These are phyloP conservation scores for Choiromyces venosus DNA, from an alignment of 495 filamentous ascomycete genomes.

Conservation along the genomic window DNA sequence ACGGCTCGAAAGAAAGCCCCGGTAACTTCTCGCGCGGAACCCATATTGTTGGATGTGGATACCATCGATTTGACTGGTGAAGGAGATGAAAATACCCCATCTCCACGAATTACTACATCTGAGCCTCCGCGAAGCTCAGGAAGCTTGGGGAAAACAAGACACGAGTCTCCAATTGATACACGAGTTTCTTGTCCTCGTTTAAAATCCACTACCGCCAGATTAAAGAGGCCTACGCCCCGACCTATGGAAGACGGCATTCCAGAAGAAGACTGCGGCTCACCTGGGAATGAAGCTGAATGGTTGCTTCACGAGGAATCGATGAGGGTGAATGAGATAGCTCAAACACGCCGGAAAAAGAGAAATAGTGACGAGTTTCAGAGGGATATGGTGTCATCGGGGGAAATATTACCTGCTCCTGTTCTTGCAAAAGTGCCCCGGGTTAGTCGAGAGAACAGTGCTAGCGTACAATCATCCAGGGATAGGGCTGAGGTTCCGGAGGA, in stretches of 20 bases:
- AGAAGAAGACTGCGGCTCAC: not conserved
- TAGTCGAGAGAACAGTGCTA: not conserved
- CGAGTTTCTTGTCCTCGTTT: not conserved
- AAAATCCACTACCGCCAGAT: not conserved
- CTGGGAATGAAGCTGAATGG: not conserved
- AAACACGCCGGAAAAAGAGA: not conserved
- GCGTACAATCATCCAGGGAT: not conserved
- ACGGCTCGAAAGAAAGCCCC: not conserved
- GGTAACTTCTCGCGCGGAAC: conserved; percentile 12
- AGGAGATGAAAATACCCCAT: conserved; percentile 9
- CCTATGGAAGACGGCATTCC: not conserved
- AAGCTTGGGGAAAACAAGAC: not conserved
- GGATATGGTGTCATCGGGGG: not conserved
- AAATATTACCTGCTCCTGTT: not conserved
- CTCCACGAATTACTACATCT: not conserved
- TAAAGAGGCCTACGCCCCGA: not conserved
- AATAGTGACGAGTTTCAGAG: not conserved
- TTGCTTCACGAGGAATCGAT: not conserved
- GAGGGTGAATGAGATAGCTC: not conserved
- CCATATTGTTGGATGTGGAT: conserved; percentile 26
- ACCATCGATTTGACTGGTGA: conserved; percentile 38
- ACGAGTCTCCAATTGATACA: not conserved
- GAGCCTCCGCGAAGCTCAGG: not conserved
- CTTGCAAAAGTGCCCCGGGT: not conserved
- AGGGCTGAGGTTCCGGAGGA: not conserved